Base-by-base conservation (phyloP, 306 rosid genomes). In the Alnus rubra region DNA sequence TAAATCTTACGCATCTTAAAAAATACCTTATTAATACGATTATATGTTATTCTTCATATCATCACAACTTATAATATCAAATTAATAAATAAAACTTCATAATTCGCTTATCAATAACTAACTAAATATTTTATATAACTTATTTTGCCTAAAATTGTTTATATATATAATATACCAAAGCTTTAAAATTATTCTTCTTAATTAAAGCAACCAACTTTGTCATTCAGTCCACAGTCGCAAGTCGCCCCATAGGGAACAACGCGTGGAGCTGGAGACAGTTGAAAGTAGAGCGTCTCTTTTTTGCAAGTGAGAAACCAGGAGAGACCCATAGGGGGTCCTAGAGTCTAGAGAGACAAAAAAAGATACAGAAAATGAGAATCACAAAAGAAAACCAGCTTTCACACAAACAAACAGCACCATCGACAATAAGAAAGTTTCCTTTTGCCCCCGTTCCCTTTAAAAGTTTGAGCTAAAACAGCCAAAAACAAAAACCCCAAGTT, bases 321-420 rank as follows among this genome's bases (percentile, higher is more conserved):
- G 35, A 69, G n/a, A 5, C 7, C 45, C 42, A 19, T 14, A 52
- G 12, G 2, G 37, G 0, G 37, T 33, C 37, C 1, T 1, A n/a
- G 47, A 47, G 59, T 42, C 2, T 42, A 19, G 76, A 53, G 63
- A 82, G 78, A 78, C 79, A 80, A 65, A 79, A 73, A 33, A 37
- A 37, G 45, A 37, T 65, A 74, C 68, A 74, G 39, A 86, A 74
- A 60, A 59, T 16, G 63, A 37, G 78, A 56, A 74, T 18, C 60
- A 7, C 39, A 72, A 85, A 87, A 84, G 90, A 84, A 53, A 70
- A 74, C 85, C 74, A 84, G 76, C 91, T 88, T 89, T 88, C 76
- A 28, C 80, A 75, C 79, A 75, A 81, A 81, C 76, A 73, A 82
- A 79, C 65, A 67, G 3, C 42, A 82, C 64, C 84, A 42, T 28